Conservation (phyloP, 495 filamentous ascomycete genomes). For the Staphylotrichum longicolle region DNA sequence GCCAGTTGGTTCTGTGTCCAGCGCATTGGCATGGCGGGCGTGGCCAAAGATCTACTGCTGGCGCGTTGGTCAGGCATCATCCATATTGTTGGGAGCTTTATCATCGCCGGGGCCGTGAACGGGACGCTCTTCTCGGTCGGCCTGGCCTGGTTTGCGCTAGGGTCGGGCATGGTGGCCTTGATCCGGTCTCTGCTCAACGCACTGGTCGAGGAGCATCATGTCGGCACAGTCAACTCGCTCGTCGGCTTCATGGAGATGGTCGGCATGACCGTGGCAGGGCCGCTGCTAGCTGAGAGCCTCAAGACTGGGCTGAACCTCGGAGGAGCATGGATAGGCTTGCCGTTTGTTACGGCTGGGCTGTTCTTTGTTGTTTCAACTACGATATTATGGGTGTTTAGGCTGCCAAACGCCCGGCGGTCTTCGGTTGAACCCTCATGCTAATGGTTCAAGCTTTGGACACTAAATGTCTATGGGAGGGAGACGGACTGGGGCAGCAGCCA, state of each 20-base stretch:
- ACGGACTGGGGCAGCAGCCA: not conserved
- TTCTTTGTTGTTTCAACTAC: conserved; percentile 23
- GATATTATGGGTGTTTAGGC: conserved; percentile 27
- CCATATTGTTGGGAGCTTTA: conserved; percentile 20
- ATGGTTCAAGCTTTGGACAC: not conserved
- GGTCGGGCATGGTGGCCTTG: conserved; percentile 21
- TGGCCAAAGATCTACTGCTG: conserved; percentile 32
- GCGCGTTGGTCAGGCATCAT: conserved; percentile 25
- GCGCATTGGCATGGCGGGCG: conserved; percentile 23
- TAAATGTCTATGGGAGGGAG: not conserved
- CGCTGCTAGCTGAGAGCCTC: conserved; percentile 32
- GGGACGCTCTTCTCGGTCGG: conserved; percentile 24
- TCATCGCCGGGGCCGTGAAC: conserved; percentile 25
- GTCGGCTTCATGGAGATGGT: conserved; percentile 31
- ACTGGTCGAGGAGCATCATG: conserved; percentile 37
- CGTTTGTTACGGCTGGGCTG: conserved; percentile 28
- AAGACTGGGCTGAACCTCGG: conserved; percentile 30
- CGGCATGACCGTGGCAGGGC: conserved; percentile 30
- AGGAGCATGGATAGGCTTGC: conserved; percentile 31
- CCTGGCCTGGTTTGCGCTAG: conserved; percentile 29
- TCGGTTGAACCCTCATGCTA: conserved; percentile 12
- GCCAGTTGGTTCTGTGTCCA: conserved; percentile 26
- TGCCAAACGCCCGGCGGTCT: conserved; percentile 8
- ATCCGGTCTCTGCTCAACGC: conserved; percentile 33
- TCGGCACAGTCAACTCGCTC: conserved; percentile 34